Evolutionary conservation across 2,329 filamentous ascomycete species (phyloP), one percentile per base, ranked within the genome.

Genomic region (Dactylonectria macrodidyma): DNA sequence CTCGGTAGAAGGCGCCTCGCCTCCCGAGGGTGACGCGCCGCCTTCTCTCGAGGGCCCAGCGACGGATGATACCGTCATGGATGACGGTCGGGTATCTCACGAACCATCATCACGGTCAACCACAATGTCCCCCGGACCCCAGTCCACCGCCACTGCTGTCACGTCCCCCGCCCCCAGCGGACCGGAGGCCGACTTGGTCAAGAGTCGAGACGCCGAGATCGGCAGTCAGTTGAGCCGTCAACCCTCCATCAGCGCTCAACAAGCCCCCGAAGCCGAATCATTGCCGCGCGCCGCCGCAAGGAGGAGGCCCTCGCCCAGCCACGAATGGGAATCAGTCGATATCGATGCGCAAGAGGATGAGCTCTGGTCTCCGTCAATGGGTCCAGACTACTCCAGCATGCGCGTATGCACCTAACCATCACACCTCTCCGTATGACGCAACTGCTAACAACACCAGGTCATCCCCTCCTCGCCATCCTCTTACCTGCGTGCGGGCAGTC

Each of bases 401-500:
- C 73, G 82, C 70, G 82, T 83, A 75, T 73, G 80, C 65, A 51
- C 38, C 51, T 30, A 50, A 24, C 57, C 38, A 24, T 56, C 34
- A 26, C 36, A n/a, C 50, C 30, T n/a, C 16, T 54, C 26, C 65
- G 41, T 36, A 62, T 65, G 60, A 64, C 44, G 46, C 30, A 59
- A 44, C 22, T 59, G 7, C 46, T 74, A 74, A 66, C 59, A 54
- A 26, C 36, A 16, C 8, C 62, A 95, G 92, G 87, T 92, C 71
- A 87, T 93, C 65, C 92, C 95, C 3, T 91, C 91, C 62, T 91
- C 93, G n/a, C 91, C 94, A 1, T 97, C 94, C 1, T 96, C 94
- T 0, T 97, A 92, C 79, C 85, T 99, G 63, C 92, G 94, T 52
- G 90, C 95, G 2, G 95, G 95, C 19, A 97, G 94, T 81, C 93